Evolutionary conservation across 2,329 filamentous ascomycete species (phyloP).

Genomic region (Didymella segeticola): DNA sequence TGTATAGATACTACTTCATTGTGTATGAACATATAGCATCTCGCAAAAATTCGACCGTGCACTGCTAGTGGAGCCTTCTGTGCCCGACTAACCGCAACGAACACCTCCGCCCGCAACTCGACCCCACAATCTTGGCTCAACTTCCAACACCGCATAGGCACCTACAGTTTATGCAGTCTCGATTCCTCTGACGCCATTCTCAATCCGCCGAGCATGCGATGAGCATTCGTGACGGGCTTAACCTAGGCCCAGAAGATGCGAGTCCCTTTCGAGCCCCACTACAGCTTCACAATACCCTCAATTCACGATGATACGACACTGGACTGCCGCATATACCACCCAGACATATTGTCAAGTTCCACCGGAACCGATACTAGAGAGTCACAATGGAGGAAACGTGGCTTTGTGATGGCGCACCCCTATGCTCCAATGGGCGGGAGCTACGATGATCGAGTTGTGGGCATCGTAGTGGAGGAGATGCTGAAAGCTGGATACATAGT

Average conservation of each 20-base stretch:
- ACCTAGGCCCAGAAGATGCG: slow-evolving; percentile 34
- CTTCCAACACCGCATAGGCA: neutral
- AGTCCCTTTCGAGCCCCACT: slow-evolving; percentile 42
- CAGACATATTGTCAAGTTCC: slow-evolving; percentile 32
- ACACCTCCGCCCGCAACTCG: neutral
- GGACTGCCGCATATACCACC: slow-evolving; percentile 82
- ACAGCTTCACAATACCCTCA: slow-evolving; percentile 80
- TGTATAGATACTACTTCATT: neutral
- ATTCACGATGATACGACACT: slow-evolving; percentile 78
- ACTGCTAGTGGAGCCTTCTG: neutral
- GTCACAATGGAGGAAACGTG: slow-evolving; percentile 50
- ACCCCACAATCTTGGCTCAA: neutral
- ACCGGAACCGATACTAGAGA: neutral
- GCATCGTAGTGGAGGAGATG: slow-evolving; percentile 67
- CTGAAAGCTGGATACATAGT: slow-evolving; percentile 77
- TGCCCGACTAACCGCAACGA: slow-evolving; percentile 7
- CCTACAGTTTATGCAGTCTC: neutral
- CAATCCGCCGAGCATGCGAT: slow-evolving; percentile 30
- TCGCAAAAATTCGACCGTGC: neutral
- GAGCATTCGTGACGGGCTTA: slow-evolving; percentile 28
- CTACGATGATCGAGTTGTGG: slow-evolving; percentile 82
- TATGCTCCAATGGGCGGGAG: slow-evolving; percentile 87
- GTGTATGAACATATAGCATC: too few species aligned
- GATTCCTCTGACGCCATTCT: neutral
- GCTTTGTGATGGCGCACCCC: slow-evolving; percentile 81